Percentiles rank a stretch among this genome's conserved stretches.
These are phyloP conservation scores for Vigna hirtella DNA, from an alignment of 306 rosid species.

Conservation along the genomic window DNA sequence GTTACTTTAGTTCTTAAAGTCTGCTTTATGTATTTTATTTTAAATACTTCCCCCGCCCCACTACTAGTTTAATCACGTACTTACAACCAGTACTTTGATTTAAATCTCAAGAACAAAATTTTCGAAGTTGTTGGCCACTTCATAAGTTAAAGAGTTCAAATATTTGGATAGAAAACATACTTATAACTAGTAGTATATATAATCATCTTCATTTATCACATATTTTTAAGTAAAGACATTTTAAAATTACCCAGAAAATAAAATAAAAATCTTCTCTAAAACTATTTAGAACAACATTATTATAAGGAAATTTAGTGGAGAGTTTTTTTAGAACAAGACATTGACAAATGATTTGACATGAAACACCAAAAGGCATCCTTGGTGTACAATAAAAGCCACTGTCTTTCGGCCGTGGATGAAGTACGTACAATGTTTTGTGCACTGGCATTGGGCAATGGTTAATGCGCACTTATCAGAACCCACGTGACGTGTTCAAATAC, in stretches of 20 bases:
- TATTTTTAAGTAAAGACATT: not conserved
- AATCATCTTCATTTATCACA: not conserved
- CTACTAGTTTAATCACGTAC: not conserved
- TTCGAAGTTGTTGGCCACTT: not conserved
- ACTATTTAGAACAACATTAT: not conserved
- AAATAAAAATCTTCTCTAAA: not conserved
- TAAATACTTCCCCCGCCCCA: not conserved
- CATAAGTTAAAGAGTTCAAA: not conserved
- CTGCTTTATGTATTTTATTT: not conserved
- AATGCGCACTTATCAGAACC: conserved; percentile 38
- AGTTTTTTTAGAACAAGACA: not conserved
- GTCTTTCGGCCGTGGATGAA: conserved; percentile 19
- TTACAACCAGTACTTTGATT: no score
- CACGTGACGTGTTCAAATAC: conserved; percentile 38
- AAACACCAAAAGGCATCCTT: conserved; percentile 51
- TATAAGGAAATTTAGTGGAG: not conserved
- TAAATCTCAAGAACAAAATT: no score
- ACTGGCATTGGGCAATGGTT: conserved; percentile 37
- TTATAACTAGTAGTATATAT: not conserved
- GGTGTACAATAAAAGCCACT: conserved; percentile 36
- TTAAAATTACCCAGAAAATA: not conserved
- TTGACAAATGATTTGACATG: not conserved
- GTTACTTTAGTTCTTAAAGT: not conserved
- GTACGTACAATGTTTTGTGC: conserved; percentile 48
- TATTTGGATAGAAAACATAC: not conserved